phyloP scores from a whole-genome alignment of 257 asterid species.

The Solanum sparsipilum region DNA sequence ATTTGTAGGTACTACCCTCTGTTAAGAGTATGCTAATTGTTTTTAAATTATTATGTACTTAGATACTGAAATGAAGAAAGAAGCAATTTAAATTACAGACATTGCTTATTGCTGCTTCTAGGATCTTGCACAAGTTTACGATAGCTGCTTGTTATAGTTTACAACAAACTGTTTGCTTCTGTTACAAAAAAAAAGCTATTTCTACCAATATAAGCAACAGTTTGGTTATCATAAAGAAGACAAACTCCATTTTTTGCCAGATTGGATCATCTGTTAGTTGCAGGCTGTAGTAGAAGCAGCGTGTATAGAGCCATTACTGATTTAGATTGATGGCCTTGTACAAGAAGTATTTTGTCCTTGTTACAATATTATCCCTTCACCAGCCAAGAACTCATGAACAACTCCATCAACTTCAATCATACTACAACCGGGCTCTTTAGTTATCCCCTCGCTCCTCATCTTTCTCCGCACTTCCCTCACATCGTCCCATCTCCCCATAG shows the following conservation, averaged over 20 bases:
- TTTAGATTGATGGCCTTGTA: not conserved
- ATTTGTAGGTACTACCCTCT: not conserved
- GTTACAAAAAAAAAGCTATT: not conserved
- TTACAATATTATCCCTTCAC: conserved; percentile 17
- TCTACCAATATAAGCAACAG: not conserved
- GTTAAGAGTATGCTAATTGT: not conserved
- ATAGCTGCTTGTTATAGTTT: not conserved
- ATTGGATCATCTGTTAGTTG: not conserved
- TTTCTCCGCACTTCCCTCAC: conserved; percentile 13
- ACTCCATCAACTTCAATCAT: conserved; percentile 28
- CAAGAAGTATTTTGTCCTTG: not conserved
- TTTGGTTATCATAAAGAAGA: not conserved
- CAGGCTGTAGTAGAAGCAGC: not conserved
- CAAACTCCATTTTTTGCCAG: not conserved
- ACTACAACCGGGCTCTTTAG: conserved; percentile 27
- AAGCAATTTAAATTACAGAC: not conserved
- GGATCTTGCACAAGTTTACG: not conserved
- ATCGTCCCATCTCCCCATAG: conserved; percentile 17
- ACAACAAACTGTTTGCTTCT: not conserved
- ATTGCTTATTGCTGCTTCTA: not conserved
- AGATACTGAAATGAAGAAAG: not conserved
- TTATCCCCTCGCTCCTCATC: conserved; percentile 15
- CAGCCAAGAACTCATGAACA: conserved; percentile 29
- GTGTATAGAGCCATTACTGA: not conserved
- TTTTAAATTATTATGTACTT: not conserved